phyloP scores from a whole-genome alignment of 352 stramenopile species.

The Phytophthora quininea region DNA sequence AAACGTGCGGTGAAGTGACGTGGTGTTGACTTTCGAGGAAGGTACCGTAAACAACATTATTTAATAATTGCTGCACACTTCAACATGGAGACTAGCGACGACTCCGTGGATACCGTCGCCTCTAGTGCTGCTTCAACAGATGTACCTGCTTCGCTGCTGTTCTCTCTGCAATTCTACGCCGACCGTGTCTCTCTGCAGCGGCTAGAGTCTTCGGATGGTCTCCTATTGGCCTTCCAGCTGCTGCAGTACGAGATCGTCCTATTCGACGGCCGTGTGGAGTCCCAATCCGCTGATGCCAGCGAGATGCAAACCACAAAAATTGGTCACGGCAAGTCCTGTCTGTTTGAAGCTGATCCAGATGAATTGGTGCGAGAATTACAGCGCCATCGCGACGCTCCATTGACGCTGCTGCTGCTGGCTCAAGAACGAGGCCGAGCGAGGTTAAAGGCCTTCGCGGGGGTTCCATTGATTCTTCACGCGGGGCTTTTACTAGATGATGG shows the following conservation, averaged over 20 bases:
- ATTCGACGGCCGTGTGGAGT: constrained; percentile 29
- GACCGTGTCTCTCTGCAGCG: constrained; percentile 19
- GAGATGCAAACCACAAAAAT: constrained; percentile 18
- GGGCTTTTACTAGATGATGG: constrained; percentile 8
- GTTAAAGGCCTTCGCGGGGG: constrained; percentile 39
- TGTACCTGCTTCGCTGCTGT: constrained; percentile 30
- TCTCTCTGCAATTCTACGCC: constrained; percentile 53
- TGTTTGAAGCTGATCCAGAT: constrained; percentile 46
- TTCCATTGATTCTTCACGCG: constrained; percentile 39
- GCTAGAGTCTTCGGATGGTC: background rate
- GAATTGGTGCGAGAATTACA: constrained; percentile 35
- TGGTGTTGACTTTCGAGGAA: too few relatives aligned
- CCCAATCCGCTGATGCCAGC: background rate
- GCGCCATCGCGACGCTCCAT: constrained; percentile 24
- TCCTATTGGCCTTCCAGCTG: constrained; percentile 53
- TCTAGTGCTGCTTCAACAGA: background rate
- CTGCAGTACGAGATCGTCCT: constrained; percentile 60
- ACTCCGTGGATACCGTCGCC: background rate
- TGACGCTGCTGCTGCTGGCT: constrained; percentile 45
- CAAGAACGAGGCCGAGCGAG: constrained; percentile 39
- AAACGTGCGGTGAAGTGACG: background rate
- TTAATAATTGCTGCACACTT: background rate
- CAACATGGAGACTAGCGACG: background rate
- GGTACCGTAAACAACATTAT: too few relatives aligned
- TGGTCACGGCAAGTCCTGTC: constrained; percentile 53